Base-by-base conservation (phyloP, 164 flowering plant genomes). In the Magnolia changhungtana region DNA sequence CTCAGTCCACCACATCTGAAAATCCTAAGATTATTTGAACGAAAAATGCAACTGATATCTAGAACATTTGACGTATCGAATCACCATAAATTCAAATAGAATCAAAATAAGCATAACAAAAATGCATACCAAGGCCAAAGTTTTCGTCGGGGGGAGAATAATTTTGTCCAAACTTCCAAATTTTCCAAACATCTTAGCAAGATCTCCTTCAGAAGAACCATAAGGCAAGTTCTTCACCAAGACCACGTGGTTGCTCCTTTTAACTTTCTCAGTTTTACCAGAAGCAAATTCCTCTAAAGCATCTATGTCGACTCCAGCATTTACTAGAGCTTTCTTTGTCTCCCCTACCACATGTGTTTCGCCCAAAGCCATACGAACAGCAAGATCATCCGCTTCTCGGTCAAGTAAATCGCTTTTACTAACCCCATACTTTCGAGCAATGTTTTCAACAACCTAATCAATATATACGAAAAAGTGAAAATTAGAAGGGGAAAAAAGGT, bases 161-260 rank as follows among this genome's bases (percentile, higher is more conserved):
- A 96, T 77, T 82, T 91, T 92, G 63, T 96, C 98, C 84, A 96
- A 76, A 76, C 90, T 86, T 66, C 98, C 98, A 85, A 88, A 96
- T 59, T 85, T 92, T 58, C 95, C 91, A 83, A 94, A 96, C 96
- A 90, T 90, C 59, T 85, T 78, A 58, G 86, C 88, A 18, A 96
- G 87, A 69, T 96, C 99, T 76, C 82, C 82, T 78, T 92, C 97
- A 67, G 92, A 85, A 71, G 96, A 93, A 79, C 89, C 89, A 84
- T 85, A 93, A 19, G 99, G 98, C 87, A 96, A 90, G 82, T 96
- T 93, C 89, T 96, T 96, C 76, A 92, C 98, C 58, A 96, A 71
- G 50, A 96, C 69, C 21, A 94, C 87, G 78, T 92, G 94, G 79
- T 89, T 91, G 86, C 99, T 93, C 87, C 98, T 89, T 81, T 92